Evolutionary conservation across 2,329 filamentous ascomycete species (phyloP), one percentile per base, ranked within the genome.

Genomic region (Aspergillus ochraceus): DNA sequence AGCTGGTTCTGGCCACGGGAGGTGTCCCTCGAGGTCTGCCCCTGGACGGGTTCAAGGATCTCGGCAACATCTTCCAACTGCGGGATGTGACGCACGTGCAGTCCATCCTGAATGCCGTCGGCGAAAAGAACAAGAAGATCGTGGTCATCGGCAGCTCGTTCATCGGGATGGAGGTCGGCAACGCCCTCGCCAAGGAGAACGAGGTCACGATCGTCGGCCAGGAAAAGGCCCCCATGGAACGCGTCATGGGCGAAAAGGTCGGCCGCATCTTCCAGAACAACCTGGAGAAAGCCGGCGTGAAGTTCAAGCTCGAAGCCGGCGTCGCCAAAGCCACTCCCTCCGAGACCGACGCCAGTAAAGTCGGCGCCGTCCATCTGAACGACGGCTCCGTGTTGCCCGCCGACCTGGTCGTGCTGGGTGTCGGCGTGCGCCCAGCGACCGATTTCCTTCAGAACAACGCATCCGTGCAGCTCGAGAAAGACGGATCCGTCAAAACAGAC

Each of bases 131-230:
- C 71, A 97, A 97, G 83, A 97, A 97, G 76, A 87, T 99, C 66
- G 92, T 97, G 51, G 83, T 99, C 14, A 83, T 99, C 56, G 95
- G 95, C 46, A 94, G 90, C 60, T 96, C 92, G 0, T 99, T 99
- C 77, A 99, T 99, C 71, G 95, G 95, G 46, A 96, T 99, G 90
- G 95, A 99, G 77, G 86, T 96, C n/a, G 94, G 90, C 62, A 95
- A 93, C 64, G 89, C 81, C 55, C 79, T 96, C 0, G 88, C 90
- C 49, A 90, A 89, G 68, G 89, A 90, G 69, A 96, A 99, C 74
- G 80, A 88, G 9, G 92, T 99, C 17, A 90, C 90, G 8, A 87
- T 98, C 46, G 82, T 99, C 22, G 95, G 95, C 42, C 94, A 93
- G 90, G 92, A 97, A 72, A 86, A 86, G 60, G 87, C 87, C 12